phyloP scores from a whole-genome alignment of 2,329 filamentous ascomycete species.

The Onygenales sp. region DNA sequence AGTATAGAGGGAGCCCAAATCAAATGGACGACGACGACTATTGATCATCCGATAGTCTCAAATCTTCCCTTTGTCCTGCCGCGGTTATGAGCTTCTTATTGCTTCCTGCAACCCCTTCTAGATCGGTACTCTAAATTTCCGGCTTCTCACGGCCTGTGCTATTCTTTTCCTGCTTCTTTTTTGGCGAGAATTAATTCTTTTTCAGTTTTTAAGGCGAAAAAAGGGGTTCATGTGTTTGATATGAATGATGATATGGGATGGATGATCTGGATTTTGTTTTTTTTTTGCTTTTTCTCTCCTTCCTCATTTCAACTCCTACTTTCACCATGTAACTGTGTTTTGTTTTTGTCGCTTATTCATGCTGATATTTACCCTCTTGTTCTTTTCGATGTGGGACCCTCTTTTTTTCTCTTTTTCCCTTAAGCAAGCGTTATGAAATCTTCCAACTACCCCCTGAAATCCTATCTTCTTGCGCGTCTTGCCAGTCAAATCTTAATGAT shows the following conservation, averaged over 20 bases:
- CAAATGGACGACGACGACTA: conserved; percentile 28
- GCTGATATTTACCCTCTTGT: background rate
- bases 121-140: background rate
- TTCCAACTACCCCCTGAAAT: too few species aligned
- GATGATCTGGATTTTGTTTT: background rate
- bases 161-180: background rate
- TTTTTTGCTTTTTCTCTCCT: background rate
- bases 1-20: conserved; percentile 23
- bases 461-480: too few species aligned
- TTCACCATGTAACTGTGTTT: background rate
- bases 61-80: background rate
- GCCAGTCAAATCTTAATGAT: too few species aligned
- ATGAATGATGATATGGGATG: background rate
- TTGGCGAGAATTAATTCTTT: background rate
- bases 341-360: background rate
- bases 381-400: background rate
- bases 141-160: background rate
- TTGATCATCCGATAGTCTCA: conserved; percentile 10
- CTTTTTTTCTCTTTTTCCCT: background rate
- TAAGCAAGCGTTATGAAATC: background rate
- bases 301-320: background rate
- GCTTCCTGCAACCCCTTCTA: background rate
- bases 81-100: background rate
- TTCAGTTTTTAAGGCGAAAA: background rate
- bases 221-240: background rate